Base-by-base conservation (phyloP, 2,329 filamentous ascomycete genomes). In the Colletotrichum tropicicola region DNA sequence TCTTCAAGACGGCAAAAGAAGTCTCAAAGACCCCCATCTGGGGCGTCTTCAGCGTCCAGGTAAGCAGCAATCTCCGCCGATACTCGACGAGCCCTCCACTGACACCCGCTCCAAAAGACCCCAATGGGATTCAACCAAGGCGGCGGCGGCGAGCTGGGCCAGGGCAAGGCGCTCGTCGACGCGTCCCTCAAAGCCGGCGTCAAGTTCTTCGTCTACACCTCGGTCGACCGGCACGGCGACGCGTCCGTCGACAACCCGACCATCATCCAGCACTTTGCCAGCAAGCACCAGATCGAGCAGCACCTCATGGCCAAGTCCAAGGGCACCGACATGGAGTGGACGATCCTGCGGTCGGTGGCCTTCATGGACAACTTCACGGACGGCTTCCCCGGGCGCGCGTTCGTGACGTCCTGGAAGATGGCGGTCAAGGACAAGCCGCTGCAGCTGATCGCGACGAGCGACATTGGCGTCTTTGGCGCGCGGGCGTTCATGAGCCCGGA, bases 21-120 rank as follows among this genome's bases (percentile, higher is more conserved):
- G 60, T 61, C 4, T 51, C 60, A 27, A 30, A 8, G 17, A 47
- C 54, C 17, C 76, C 77, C 1, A 79, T 89, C 27, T 88, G 85
- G 84, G 87, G 87, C 6, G 86, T 90, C 3, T 90, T 85, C 73
- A 86, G 83, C 45, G 86, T 91, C 1, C 87, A 89, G 75, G 79
- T 87, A 66, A 47, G 74, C 30, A 25, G 51, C 35, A 8, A 6
- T 12, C 9, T 7, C 12, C 6, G 5, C 25, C 6, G 17, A 10
- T 4, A 7, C 15, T 8, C 21, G 25, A 49, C n/a, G 32, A 21
- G 59, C 1, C 0, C 6, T 2, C 5, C 12, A 12, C 30, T 49
- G 9, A 48, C 6, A 30, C 13, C 4, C 19, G 9, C n/a, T 6
- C 5, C 15, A 15, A 4, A 15, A 64, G 70, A 49, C 68, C 63